These are phyloP conservation scores for Cyclotella baltica DNA, from an alignment of 108 stramenopile genomes.

Conservation along the genomic window DNA sequence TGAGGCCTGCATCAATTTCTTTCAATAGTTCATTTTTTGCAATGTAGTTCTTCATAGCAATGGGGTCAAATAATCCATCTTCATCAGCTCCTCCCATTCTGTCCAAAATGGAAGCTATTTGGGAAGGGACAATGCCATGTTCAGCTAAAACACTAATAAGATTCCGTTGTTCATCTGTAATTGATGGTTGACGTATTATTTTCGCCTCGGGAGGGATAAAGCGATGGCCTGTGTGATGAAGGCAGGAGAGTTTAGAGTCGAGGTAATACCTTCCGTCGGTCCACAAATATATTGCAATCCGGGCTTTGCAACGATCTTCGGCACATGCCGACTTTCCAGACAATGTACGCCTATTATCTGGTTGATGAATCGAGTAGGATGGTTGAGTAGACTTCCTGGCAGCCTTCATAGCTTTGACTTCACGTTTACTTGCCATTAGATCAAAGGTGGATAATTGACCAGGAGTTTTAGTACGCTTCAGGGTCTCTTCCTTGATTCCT, in stretches of 20 bases:
- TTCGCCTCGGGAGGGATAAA: background rate
- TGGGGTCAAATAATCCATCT: background rate
- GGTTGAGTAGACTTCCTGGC: background rate
- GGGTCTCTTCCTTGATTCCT: background rate
- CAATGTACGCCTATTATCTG: background rate
- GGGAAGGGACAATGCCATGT: background rate
- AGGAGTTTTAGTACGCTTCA: background rate
- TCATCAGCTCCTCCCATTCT: background rate
- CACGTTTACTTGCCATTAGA: background rate
- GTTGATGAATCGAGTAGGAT: background rate
- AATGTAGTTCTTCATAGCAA: background rate
- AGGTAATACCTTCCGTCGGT: background rate
- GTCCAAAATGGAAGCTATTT: background rate
- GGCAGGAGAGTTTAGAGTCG: background rate
- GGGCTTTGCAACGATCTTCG: background rate
- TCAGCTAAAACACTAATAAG: background rate
- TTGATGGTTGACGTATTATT: background rate
- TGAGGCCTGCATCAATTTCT: background rate
- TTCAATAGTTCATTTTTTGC: background rate
- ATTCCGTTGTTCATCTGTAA: background rate
- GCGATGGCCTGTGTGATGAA: background rate
- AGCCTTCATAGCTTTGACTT: background rate
- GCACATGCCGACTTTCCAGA: background rate
- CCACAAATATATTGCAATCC: background rate
- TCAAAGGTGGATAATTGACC: background rate